phyloP scores from a whole-genome alignment of 257 asterid species.

The Thymus quinquecostatus region DNA sequence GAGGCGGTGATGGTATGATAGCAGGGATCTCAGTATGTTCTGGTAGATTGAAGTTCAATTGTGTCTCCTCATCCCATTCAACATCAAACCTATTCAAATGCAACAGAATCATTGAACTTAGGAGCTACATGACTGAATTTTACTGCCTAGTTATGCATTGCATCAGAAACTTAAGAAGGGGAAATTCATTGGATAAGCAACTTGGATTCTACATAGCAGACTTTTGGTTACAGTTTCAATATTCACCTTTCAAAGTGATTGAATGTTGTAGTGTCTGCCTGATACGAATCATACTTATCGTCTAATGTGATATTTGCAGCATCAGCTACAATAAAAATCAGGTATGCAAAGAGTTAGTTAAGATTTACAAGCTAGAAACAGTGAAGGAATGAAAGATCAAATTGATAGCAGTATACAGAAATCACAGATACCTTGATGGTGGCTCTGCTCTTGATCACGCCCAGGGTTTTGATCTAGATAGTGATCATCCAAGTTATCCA shows the following conservation, averaged over 20 bases:
- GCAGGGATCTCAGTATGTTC: constrained; percentile 63
- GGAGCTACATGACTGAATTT: constrained; percentile 1
- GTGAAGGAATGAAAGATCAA: constrained; percentile 7
- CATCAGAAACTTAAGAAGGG: constrained; percentile 22
- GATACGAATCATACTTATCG: constrained; percentile 54
- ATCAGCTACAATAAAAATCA: constrained; percentile 57
- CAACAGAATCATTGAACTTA: constrained; percentile 28
- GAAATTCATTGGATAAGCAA: constrained; percentile 24
- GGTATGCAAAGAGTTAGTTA: constrained; percentile 29
- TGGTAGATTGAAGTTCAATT: constrained; percentile 53
- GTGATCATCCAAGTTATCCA: constrained; percentile 69
- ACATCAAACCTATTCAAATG: constrained; percentile 73
- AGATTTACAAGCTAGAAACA: constrained; percentile 1
- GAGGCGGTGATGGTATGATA: constrained; percentile 73
- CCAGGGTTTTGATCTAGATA: constrained; percentile 44
- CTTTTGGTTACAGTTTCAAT: constrained; percentile 10
- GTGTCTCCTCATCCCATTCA: constrained; percentile 70
- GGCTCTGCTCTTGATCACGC: constrained; percentile 47
- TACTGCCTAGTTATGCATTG: constrained; percentile 7
- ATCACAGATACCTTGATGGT: constrained; percentile 75
- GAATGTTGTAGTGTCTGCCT: constrained; percentile 51
- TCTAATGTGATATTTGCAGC: constrained; percentile 71
- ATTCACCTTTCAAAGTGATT: constrained; percentile 82
- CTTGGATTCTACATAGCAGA: constrained; percentile 20
- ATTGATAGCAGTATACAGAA: constrained; percentile 17